These are phyloP conservation scores for Globisporangium lucens DNA, from an alignment of 352 stramenopile genomes.

Conservation along the genomic window DNA sequence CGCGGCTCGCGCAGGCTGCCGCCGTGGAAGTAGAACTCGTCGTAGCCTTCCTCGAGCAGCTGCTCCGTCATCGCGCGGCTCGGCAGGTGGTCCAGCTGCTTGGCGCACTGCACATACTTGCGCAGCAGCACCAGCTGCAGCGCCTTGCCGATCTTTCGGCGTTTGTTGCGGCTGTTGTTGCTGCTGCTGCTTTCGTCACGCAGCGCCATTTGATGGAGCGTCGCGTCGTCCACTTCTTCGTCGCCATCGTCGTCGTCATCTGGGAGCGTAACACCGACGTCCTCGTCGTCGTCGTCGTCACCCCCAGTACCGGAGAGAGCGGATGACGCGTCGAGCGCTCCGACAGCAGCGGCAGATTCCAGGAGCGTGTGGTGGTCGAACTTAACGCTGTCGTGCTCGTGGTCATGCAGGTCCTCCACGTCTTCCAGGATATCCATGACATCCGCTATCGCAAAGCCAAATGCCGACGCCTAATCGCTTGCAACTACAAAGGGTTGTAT, in stretches of 20 bases:
- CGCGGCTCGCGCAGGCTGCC: slow-evolving; percentile 54
- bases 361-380: slow-evolving; percentile 13
- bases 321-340: slow-evolving; percentile 10
- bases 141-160: slow-evolving; percentile 53
- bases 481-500: too few species aligned
- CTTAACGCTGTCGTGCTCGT: slow-evolving; percentile 10
- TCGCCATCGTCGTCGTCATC: slow-evolving; percentile 21
- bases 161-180: slow-evolving; percentile 11
- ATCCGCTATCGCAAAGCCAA: too few species aligned
- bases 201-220: slow-evolving; percentile 12
- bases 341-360: slow-evolving; percentile 3
- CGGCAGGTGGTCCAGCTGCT: slow-evolving; percentile 41
- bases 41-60: slow-evolving; percentile 59
- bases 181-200: not conserved
- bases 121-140: slow-evolving; percentile 53
- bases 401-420: slow-evolving; percentile 13
- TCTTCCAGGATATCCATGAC: slow-evolving; percentile 18
- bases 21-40: slow-evolving; percentile 68
- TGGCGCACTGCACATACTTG: slow-evolving; percentile 64
- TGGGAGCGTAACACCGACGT: slow-evolving; percentile 17
- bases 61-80: slow-evolving; percentile 52
- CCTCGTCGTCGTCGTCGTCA: slow-evolving; percentile 15
- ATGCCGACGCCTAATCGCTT: too few species aligned
- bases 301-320: slow-evolving; percentile 5
- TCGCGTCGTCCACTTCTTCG: slow-evolving; percentile 1